Evolutionary conservation across 495 filamentous ascomycete genomes (phyloP).

Genomic region (Filosporella fistucella): DNA sequence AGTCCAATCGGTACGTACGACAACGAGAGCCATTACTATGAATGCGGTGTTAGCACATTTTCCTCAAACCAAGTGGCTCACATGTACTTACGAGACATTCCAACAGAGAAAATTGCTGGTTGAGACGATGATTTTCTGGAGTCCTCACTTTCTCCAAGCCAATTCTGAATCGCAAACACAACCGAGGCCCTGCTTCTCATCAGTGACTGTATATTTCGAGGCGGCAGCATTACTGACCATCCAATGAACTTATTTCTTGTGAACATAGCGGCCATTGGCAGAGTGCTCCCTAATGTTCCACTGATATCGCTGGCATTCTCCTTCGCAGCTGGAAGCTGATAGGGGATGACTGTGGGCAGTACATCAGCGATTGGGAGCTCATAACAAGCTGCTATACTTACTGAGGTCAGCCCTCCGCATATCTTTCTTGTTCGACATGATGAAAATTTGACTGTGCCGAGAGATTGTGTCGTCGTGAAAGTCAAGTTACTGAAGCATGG

Average conservation of each 20-base stretch:
- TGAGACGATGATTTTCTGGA: constrained; percentile 60
- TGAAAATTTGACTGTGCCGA: too few species aligned
- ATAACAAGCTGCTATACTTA: constrained; percentile 35
- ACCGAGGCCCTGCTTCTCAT: constrained; percentile 65
- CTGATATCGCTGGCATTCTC: constrained; percentile 38
- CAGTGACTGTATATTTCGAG: background rate
- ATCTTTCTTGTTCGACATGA: constrained; percentile 76
- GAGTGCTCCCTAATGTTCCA: constrained; percentile 73
- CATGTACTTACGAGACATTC: constrained; percentile 70
- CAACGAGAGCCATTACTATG: constrained; percentile 71
- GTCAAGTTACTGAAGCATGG: too few species aligned
- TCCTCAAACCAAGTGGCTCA: background rate
- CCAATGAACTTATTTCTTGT: constrained; percentile 86
- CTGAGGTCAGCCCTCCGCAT: constrained; percentile 82
- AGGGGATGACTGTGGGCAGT: constrained; percentile 41
- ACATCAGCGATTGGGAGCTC: background rate
- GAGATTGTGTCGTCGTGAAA: background rate
- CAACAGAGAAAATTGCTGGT: constrained; percentile 78
- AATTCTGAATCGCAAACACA: constrained; percentile 76
- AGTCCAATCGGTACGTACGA: constrained; percentile 38
- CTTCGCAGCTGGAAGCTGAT: constrained; percentile 41
- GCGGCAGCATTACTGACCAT: constrained; percentile 50
- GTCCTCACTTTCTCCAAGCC: constrained; percentile 81
- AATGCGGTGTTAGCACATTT: constrained; percentile 19
- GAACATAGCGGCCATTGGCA: constrained; percentile 95